A percentile compares a stretch with the other conserved stretches of the same genome.
Conservation (phyloP, 2,329 filamentous ascomycete species). For the Phialophora macrospora region DNA sequence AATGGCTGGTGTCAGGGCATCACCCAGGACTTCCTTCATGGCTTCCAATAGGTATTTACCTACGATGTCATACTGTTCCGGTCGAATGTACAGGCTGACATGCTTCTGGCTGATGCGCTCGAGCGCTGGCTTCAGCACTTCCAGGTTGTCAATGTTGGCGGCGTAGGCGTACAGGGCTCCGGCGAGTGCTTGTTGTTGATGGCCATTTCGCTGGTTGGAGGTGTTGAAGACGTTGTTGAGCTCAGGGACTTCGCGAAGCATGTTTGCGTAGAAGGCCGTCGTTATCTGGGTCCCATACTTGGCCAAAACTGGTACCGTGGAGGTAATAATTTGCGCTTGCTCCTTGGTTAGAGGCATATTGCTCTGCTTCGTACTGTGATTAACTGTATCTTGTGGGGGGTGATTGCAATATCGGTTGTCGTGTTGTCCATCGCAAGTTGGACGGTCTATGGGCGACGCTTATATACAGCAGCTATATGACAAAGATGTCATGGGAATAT, state of each 20-base stretch:
- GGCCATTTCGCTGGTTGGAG: conserved; percentile 69
- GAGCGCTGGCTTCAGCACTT: conserved; percentile 59
- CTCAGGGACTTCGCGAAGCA: conserved; percentile 68
- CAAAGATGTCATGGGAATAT: not conserved
- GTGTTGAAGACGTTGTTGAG: conserved; percentile 72
- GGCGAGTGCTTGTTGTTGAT: conserved; percentile 71
- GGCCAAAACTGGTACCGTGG: conserved; percentile 70
- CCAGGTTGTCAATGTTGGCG: conserved; percentile 70
- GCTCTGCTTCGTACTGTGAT: not conserved
- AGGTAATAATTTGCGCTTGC: conserved; percentile 69
- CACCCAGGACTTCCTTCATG: conserved; percentile 69
- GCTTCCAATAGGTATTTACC: conserved; percentile 70
- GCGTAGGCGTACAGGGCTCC: conserved; percentile 72
- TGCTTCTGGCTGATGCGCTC: conserved; percentile 79
- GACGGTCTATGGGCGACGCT: not conserved
- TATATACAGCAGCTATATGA: not conserved
- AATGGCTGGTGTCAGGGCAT: conserved; percentile 68
- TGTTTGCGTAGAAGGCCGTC: conserved; percentile 71
- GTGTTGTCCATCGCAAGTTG: not conserved
- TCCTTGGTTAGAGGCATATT: conserved; percentile 59
- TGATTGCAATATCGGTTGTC: not conserved
- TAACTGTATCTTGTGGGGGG: not conserved
- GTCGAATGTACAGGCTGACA: conserved; percentile 68
- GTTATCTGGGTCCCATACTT: conserved; percentile 72
- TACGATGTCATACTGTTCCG: conserved; percentile 72